Percentiles rank a stretch among this genome's conserved stretches.
Conservation (phyloP, 1,284 basidiomycete species). For the Pseudozyma tsukubaensis region DNA sequence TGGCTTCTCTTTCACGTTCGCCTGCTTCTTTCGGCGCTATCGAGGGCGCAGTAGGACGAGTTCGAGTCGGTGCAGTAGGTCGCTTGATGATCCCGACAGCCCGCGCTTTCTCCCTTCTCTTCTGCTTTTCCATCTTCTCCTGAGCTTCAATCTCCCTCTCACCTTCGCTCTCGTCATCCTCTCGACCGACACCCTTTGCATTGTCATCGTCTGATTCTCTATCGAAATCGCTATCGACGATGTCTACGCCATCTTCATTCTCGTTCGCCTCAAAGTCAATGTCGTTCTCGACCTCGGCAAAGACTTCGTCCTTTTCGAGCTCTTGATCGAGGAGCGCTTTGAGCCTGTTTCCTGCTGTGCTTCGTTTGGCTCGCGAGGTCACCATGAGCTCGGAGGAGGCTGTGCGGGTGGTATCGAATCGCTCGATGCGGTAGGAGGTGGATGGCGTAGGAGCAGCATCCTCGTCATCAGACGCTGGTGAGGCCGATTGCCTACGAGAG, state of each 20-base stretch:
- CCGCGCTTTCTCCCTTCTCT: constrained; percentile 21
- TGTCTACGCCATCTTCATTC: constrained; percentile 62
- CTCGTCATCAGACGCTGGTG: neutral
- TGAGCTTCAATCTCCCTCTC: constrained; percentile 54
- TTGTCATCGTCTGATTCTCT: constrained; percentile 51
- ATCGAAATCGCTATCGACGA: constrained; percentile 66
- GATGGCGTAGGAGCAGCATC: neutral
- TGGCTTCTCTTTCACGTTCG: constrained; percentile 6
- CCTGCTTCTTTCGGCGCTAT: neutral
- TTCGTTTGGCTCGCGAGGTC: constrained; percentile 45
- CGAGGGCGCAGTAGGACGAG: neutral
- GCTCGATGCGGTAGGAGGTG: constrained; percentile 39
- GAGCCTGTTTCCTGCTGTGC: constrained; percentile 58
- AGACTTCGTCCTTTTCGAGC: constrained; percentile 62
- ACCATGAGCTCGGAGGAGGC: constrained; percentile 34
- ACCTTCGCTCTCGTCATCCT: constrained; percentile 44
- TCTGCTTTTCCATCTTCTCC: constrained; percentile 48
- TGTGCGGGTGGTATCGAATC: constrained; percentile 6
- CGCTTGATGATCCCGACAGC: constrained; percentile 22
- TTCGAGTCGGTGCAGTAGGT: constrained; percentile 3
- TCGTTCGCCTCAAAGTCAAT: constrained; percentile 58
- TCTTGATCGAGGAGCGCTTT: constrained; percentile 63
- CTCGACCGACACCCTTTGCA: constrained; percentile 11
- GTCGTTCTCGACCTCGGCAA: constrained; percentile 63
- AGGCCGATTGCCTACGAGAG: neutral